Base-by-base conservation (phyloP, 768 basidiomycete genomes). In the Macrolepiota albuminosa region DNA sequence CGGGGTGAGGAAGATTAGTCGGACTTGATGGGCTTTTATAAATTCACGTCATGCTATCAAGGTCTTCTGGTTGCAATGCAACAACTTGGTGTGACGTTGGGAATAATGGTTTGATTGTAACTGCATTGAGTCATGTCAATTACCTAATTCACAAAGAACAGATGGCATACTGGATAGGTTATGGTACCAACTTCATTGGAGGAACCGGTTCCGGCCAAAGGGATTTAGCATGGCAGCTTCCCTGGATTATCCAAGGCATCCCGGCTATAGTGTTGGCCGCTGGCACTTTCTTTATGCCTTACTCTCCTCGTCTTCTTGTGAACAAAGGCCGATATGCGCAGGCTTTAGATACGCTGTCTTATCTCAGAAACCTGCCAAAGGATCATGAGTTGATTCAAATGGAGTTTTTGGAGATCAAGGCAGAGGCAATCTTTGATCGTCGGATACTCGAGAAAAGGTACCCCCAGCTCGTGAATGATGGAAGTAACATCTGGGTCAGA, bases 301-400 rank as follows among this genome's bases (percentile, higher is more conserved):
- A 73, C 55, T 78, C 78, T 21, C 78, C 78, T 21, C 72, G 78
- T 53, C 79, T 78, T 73, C 66, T 78, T 40, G 71, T 73, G 60
- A 72, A 74, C 54, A 69, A 72, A 64, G 74, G 74, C 0, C 72
- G 74, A 7, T 69, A 70, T 49, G 67, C 65, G 6, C 76, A 79
- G 45, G 75, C 76, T 7, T 55, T 74, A 26, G 52, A 63, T 14
- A 74, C 72, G 2, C 57, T 78, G 9, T 71, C 74, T 3, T 66
- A 68, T 59, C 60, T 78, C 39, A 73, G 77, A 58, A 69, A 69
- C 36, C 72, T 70, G 47, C 68, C 72, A 6, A 57, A 64, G 7
- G 68, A 74, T 54, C 63, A 75, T 2, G 39, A 68, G 40, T 58
- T 68, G 1, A 71, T 78, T 7, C 74, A 71, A 18, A 72, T 77